Evolutionary conservation across 345 rosid species (phyloP).

Genomic region (Eucalyptus leucophloia): DNA sequence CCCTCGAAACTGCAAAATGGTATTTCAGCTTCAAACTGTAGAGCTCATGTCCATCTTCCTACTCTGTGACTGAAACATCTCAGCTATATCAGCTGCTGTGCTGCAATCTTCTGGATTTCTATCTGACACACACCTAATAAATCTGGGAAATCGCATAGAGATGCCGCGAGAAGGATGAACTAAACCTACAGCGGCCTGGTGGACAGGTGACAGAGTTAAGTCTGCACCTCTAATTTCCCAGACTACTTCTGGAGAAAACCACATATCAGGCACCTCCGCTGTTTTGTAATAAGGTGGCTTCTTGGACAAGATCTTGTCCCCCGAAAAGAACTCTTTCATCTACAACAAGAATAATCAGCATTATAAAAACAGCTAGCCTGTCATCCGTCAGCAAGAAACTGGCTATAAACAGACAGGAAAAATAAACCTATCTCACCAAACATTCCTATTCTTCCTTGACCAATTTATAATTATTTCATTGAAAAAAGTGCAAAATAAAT

Average conservation of each 20-base stretch:
- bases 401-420: background rate
- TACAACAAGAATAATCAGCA: constrained; percentile 10
- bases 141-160: constrained; percentile 79
- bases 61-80: constrained; percentile 64
- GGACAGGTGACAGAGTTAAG: constrained; percentile 76
- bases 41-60: constrained; percentile 38
- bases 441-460: background rate
- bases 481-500: background rate
- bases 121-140: constrained; percentile 22
- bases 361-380: background rate
- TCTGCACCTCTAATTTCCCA: constrained; percentile 91
- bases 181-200: constrained; percentile 66
- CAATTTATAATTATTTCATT: background rate
- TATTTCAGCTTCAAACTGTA: background rate
- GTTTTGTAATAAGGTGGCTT: constrained; percentile 71
- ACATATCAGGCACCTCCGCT: constrained; percentile 63
- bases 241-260: constrained; percentile 67
- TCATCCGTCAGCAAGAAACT: background rate
- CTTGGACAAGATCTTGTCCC: constrained; percentile 46
- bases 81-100: constrained; percentile 54
- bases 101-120: constrained; percentile 73
- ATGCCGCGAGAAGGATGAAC: constrained; percentile 80
- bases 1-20: background rate
- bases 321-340: constrained; percentile 71
- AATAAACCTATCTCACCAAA: background rate